Percentiles rank a stretch among this genome's conserved stretches.
Conservation (phyloP, 1,284 basidiomycete species). For the Cryptococcus hybrid region DNA sequence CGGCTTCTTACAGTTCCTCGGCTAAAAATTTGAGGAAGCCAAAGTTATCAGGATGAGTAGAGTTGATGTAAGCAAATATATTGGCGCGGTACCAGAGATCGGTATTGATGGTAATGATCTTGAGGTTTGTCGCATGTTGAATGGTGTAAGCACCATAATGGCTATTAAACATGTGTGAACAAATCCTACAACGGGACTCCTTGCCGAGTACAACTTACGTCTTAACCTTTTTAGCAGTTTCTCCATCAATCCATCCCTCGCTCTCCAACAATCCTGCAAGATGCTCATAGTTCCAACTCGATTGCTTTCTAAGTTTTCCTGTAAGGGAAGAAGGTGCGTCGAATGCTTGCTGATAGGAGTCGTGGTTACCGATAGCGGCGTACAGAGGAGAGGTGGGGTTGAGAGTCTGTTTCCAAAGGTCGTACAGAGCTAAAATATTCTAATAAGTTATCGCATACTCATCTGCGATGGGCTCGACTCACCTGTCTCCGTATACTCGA, state of each 20-base stretch:
- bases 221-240: slow-evolving; percentile 60
- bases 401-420: slow-evolving; percentile 62
- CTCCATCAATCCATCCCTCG: slow-evolving; percentile 66
- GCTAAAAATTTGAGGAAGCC: slow-evolving; percentile 76
- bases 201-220: slow-evolving; percentile 26
- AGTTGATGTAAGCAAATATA: slow-evolving; percentile 73
- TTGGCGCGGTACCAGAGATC: slow-evolving; percentile 65
- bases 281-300: slow-evolving; percentile 68
- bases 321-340: slow-evolving; percentile 58
- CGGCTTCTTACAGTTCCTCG: slow-evolving; percentile 73
- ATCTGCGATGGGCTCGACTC: slow-evolving; percentile 5
- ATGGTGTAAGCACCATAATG: slow-evolving; percentile 77
- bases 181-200: not conserved
- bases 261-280: slow-evolving; percentile 66
- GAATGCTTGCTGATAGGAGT: slow-evolving; percentile 64
- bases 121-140: slow-evolving; percentile 63
- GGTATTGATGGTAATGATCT: slow-evolving; percentile 73
- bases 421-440: slow-evolving; percentile 57
- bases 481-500: slow-evolving; percentile 57
- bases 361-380: slow-evolving; percentile 72
- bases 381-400: slow-evolving; percentile 64
- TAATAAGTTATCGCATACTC: no score
- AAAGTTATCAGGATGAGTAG: slow-evolving; percentile 65
- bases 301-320: slow-evolving; percentile 49
- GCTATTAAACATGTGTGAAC: not conserved